Evolutionary conservation across 1,139 yeast species (phyloP).

Genomic region (Blastobotrys buckinghamii): DNA sequence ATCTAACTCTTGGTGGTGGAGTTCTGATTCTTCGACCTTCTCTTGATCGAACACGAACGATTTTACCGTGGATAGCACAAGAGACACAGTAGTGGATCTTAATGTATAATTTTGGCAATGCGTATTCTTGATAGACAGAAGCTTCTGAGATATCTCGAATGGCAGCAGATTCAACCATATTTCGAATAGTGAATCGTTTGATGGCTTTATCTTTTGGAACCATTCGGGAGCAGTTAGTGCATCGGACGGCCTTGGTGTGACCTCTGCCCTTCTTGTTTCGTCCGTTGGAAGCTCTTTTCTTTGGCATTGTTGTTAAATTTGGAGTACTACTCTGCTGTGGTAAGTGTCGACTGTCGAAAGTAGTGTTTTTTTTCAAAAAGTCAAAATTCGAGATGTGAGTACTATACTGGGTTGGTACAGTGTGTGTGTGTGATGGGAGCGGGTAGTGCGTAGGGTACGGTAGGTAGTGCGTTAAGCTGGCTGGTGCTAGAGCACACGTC

Average conservation of each 20-base stretch:
- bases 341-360: conserved; percentile 2
- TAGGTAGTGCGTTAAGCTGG: background rate
- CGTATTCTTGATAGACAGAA: conserved; percentile 98
- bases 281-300: conserved; percentile 99
- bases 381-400: too few relatives aligned
- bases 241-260: conserved; percentile 99
- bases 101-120: conserved; percentile 99
- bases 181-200: conserved; percentile 99
- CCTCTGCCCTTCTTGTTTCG: conserved; percentile 99
- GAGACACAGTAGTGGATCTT: conserved; percentile 99
- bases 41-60: conserved; percentile 99
- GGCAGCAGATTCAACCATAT: conserved; percentile 99
- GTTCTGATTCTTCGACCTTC: conserved; percentile 97
- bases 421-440: background rate
- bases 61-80: conserved; percentile 99
- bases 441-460: background rate
- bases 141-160: conserved; percentile 99
- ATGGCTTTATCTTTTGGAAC: conserved; percentile 99
- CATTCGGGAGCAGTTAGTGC: conserved; percentile 99
- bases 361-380: background rate
- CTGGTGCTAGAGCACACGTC: too few relatives aligned
- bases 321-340: too few relatives aligned
- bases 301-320: conserved; percentile 65
- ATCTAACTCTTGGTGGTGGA: conserved; percentile 99
- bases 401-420: background rate